phyloP scores from a whole-genome alignment of 495 filamentous ascomycete species.

The Lophiostoma macrostomum region DNA sequence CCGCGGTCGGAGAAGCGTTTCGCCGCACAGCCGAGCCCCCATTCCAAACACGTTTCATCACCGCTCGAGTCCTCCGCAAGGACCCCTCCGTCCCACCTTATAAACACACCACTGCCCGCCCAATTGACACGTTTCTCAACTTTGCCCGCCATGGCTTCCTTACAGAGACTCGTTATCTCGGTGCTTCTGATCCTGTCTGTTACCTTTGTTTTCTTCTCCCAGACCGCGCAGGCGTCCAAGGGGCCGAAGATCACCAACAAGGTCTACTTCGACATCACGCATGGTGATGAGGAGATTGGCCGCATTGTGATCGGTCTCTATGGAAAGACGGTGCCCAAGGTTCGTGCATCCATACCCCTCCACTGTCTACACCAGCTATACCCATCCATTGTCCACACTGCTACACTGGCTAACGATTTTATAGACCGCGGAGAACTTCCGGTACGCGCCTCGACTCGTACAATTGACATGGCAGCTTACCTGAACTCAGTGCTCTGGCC shows the following conservation, averaged over 20 bases:
- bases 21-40: slow-evolving; percentile 16
- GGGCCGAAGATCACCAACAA: slow-evolving; percentile 96
- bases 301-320: slow-evolving; percentile 92
- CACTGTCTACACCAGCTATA: too few species aligned
- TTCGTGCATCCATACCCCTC: slow-evolving; percentile 40
- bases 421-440: slow-evolving; percentile 95
- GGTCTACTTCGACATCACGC: slow-evolving; percentile 92
- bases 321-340: slow-evolving; percentile 95
- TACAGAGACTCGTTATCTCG: slow-evolving; percentile 60
- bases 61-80: too few species aligned
- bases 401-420: slow-evolving; percentile 15
- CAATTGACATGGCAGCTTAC: slow-evolving; percentile 16
- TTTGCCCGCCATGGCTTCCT: slow-evolving; percentile 45
- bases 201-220: slow-evolving; percentile 67
- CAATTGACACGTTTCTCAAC: slow-evolving; percentile 6
- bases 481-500: slow-evolving; percentile 63
- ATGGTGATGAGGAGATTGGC: slow-evolving; percentile 81
- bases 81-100: slow-evolving; percentile 4
- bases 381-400: not conserved
- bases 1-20: slow-evolving; percentile 2
- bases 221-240: slow-evolving; percentile 70
- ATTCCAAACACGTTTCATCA: slow-evolving; percentile 26
- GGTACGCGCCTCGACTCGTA: slow-evolving; percentile 41
- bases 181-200: slow-evolving; percentile 71
- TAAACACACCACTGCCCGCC: slow-evolving; percentile 11